Base-by-base conservation (phyloP, 768 basidiomycete species). In the Lactarius vividus region DNA sequence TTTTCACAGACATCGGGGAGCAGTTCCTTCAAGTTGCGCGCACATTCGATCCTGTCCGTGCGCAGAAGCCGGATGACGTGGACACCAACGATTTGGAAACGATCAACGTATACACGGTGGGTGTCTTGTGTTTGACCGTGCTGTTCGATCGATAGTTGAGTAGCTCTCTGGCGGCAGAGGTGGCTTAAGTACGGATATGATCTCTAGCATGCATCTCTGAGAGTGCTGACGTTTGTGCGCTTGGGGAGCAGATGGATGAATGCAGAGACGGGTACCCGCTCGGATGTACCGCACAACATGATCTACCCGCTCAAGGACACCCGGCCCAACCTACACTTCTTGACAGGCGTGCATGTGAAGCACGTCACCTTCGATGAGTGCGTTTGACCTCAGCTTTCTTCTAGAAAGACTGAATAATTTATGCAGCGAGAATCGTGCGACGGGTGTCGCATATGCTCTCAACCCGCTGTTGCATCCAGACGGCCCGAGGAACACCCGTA, bases 241-340 rank as follows among this genome's bases (percentile, higher is more conserved):
- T 18, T 18, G 40, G 29, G 69, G 53, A 37, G n/a, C 39, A 89
- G 87, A 70, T 88, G 84, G 69, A 76, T 88, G 15, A 77, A 83
- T 64, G 72, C 71, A 3, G 72, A 73, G 11, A 84, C 80, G 4
- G 86, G 87, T 23, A 78, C 70, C 52, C 49, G 64, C 54, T 62
- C 3, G 57, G 40, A 1, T 52, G 70, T 80, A 0, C 78, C 87
- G 3, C 80, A 79, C 62, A 80, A 52, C n/a, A 26, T 77, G 63
- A 59, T 81, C 6, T 81, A 79, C 59, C 74, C 75, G 10, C 72
- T 74, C 7, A 78, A 77, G 11, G 71, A 74, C 5, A 66, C 62
- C 1, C 57, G 73, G 4, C 69, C 70, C n/a, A 81, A 78, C 63
- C 39, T 81, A 0, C 69, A 71, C 4, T 68, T 80, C 37, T 29